Conservation (phyloP, 1,139 yeast genomes). For the Blastobotrys apis region DNA sequence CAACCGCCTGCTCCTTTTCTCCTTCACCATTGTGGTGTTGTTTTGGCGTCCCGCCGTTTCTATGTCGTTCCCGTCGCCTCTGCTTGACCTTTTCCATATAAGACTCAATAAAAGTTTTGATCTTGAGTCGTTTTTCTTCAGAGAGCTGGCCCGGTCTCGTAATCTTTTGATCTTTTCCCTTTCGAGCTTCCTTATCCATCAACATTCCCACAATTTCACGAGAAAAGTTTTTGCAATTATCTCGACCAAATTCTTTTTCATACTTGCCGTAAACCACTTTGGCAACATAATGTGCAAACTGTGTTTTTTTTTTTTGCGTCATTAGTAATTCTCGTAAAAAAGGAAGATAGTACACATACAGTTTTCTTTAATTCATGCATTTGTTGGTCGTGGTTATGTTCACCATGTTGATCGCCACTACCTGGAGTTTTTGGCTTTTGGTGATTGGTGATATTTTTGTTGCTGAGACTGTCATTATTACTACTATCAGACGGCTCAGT, state of each 20-base stretch:
- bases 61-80: constrained; percentile 46
- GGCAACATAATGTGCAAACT: constrained; percentile 76
- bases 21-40: too few species aligned
- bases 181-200: constrained; percentile 53
- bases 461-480: too few species aligned
- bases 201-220: constrained; percentile 65
- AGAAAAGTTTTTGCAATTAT: constrained; percentile 71
- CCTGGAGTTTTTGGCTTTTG: too few species aligned
- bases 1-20: too few species aligned
- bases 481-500: background rate
- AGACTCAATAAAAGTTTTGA: constrained; percentile 56
- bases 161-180: constrained; percentile 23
- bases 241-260: constrained; percentile 64
- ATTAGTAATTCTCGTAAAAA: too few species aligned
- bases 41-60: too few species aligned
- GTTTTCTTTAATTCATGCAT: too few species aligned
- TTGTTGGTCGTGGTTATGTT: too few species aligned
- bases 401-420: too few species aligned
- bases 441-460: too few species aligned
- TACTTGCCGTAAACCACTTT: constrained; percentile 68
- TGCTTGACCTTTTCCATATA: constrained; percentile 73
- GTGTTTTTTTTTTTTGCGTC: constrained; percentile 28
- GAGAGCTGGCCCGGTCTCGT: constrained; percentile 47
- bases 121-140: constrained; percentile 60
- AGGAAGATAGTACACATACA: too few species aligned